Conservation (phyloP, 371 early-diverging fungal species). For the Furculomyces boomerangus region DNA sequence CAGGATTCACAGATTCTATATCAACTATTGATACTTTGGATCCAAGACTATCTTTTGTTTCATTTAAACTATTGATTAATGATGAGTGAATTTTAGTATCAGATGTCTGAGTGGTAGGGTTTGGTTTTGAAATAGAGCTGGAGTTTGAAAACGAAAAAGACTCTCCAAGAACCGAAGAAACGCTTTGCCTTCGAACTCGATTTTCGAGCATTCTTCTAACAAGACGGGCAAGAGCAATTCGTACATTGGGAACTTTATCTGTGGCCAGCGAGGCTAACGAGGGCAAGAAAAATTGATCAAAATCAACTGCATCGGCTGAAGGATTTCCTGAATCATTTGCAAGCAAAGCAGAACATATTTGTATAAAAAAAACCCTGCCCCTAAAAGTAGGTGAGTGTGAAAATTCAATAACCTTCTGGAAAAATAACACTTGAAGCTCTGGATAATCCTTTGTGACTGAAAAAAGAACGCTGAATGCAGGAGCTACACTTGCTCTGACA, state of each 20-base stretch:
- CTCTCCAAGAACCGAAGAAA: conserved; percentile 13
- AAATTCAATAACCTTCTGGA: conserved; percentile 25
- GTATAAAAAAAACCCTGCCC: conserved; percentile 23
- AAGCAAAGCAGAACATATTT: conserved; percentile 23
- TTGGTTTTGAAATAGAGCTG: too few relatives aligned
- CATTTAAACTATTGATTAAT: too few relatives aligned
- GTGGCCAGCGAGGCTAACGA: conserved; percentile 19
- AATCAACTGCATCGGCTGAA: conserved; percentile 21
- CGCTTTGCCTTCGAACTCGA: conserved; percentile 19
- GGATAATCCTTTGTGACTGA: conserved; percentile 23
- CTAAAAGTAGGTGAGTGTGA: conserved; percentile 22
- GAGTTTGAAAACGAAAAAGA: not conserved
- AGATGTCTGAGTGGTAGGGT: too few relatives aligned
- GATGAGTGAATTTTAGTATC: too few relatives aligned
- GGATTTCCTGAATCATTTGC: conserved; percentile 18
- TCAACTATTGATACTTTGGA: too few relatives aligned
- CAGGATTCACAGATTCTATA: too few relatives aligned
- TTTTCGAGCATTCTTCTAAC: conserved; percentile 24
- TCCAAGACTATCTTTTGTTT: too few relatives aligned
- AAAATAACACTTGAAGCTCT: conserved; percentile 20
- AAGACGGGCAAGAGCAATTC: conserved; percentile 22
- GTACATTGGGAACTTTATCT: conserved; percentile 23
- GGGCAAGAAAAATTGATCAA: conserved; percentile 27
- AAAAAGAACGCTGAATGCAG: conserved; percentile 23
- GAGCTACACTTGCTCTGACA: conserved; percentile 24